Conservation (phyloP, 768 basidiomycete genomes). For the Suillus variegatus region DNA sequence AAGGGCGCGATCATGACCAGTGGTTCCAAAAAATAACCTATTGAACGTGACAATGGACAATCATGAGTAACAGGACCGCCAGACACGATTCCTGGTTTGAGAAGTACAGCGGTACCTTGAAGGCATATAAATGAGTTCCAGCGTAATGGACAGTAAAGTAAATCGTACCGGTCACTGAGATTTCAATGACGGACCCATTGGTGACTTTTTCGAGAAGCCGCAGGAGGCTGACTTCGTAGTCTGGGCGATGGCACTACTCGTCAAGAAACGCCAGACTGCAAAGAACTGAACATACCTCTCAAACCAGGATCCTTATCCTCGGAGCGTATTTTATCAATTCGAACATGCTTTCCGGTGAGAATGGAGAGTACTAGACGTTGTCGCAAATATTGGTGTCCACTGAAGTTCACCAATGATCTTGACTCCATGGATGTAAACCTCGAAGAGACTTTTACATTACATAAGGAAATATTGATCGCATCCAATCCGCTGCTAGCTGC, state of each 20-base stretch:
- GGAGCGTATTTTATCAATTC: slow-evolving; percentile 85
- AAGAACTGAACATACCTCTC: slow-evolving; percentile 53
- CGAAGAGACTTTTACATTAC: slow-evolving; percentile 19
- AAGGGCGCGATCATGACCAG: slow-evolving; percentile 91
- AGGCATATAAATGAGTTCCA: neutral
- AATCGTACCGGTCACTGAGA: slow-evolving; percentile 85
- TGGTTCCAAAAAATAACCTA: slow-evolving; percentile 95
- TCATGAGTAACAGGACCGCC: slow-evolving; percentile 85
- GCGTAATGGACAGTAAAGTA: neutral
- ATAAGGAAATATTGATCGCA: slow-evolving; percentile 14
- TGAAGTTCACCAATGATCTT: slow-evolving; percentile 55
- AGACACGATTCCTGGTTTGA: slow-evolving; percentile 90
- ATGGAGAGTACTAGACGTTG: slow-evolving; percentile 87
- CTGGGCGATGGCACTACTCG: slow-evolving; percentile 38
- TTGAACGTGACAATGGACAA: slow-evolving; percentile 83
- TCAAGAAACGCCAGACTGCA: slow-evolving; percentile 1
- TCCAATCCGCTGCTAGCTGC: neutral
- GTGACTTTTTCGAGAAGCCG: slow-evolving; percentile 87
- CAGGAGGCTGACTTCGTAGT: slow-evolving; percentile 91
- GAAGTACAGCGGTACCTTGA: slow-evolving; percentile 84
- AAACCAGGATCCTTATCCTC: slow-evolving; percentile 95
- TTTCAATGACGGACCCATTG: slow-evolving; percentile 94
- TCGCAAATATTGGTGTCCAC: slow-evolving; percentile 81
- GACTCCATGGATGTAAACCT: slow-evolving; percentile 40
- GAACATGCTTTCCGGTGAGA: slow-evolving; percentile 81